Conservation (phyloP, 2,329 filamentous ascomycete genomes). For the Lasiodiplodia citricola region DNA sequence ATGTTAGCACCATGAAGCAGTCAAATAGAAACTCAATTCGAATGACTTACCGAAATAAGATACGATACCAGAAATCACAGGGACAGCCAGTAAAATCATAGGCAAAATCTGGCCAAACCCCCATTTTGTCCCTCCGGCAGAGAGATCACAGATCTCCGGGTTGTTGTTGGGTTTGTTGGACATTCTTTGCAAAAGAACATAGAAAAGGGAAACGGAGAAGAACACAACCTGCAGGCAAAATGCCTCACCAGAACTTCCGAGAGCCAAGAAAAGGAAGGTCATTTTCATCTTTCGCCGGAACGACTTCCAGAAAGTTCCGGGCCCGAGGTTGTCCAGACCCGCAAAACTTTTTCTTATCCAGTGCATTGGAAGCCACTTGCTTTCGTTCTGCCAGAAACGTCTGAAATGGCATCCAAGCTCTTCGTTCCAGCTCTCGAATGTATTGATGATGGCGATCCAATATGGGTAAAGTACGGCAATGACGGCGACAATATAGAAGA, state of each 20-base stretch:
- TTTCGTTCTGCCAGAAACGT: neutral
- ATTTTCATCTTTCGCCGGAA: neutral
- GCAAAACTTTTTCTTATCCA: neutral
- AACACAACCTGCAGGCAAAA: slow-evolving; percentile 15
- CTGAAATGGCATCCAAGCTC: neutral
- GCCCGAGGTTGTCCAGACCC: neutral
- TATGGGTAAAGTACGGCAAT: slow-evolving; percentile 1
- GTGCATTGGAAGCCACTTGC: neutral
- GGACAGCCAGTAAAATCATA: neutral
- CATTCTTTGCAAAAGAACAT: neutral
- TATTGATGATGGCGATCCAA: slow-evolving; percentile 18
- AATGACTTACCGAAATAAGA: slow-evolving; percentile 1
- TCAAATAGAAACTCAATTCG: too few species aligned
- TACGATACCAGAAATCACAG: neutral
- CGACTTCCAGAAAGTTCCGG: neutral
- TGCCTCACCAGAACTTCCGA: neutral
- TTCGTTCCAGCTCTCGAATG: neutral
- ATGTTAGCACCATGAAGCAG: too few species aligned
- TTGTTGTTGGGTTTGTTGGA: neutral
- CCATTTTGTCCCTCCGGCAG: slow-evolving; percentile 7
- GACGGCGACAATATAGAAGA: slow-evolving; percentile 2
- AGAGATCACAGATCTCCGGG: neutral
- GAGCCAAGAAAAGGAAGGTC: neutral
- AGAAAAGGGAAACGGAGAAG: slow-evolving; percentile 5
- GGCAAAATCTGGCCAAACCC: slow-evolving; percentile 19